A percentile compares a stretch with the other conserved stretches of the same genome.
Evolutionary conservation across 495 filamentous ascomycete genomes (phyloP).

Genomic region (Podospora conica): DNA sequence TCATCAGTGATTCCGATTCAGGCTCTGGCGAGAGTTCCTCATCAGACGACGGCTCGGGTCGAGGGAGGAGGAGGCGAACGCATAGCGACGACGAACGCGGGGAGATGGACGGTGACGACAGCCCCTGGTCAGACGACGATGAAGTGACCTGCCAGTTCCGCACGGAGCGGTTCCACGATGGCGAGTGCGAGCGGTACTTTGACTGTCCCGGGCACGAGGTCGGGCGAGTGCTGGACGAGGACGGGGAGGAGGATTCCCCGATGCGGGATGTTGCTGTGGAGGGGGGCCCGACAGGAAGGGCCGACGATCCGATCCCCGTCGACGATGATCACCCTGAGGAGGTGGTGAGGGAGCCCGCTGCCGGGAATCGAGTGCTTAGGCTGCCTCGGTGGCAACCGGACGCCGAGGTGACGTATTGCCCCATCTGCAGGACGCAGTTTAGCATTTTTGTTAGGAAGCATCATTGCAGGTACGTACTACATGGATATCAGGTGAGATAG

Average conservation of each 20-base stretch:
- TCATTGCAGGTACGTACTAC: slow-evolving; percentile 63
- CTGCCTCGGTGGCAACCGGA: slow-evolving; percentile 85
- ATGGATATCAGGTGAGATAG: not conserved
- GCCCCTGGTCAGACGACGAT: not conserved
- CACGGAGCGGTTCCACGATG: slow-evolving; percentile 28
- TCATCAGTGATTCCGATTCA: not conserved
- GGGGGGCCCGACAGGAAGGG: not conserved
- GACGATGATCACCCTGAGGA: slow-evolving; percentile 2
- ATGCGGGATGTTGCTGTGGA: not conserved
- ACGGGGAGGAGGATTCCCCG: not conserved
- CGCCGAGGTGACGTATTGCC: slow-evolving; percentile 66
- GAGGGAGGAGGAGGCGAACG: not conserved
- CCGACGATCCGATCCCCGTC: slow-evolving; percentile 9
- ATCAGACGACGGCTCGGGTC: not conserved
- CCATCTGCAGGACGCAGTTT: slow-evolving; percentile 72
- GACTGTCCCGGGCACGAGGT: slow-evolving; percentile 39
- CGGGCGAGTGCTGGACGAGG: slow-evolving; percentile 22
- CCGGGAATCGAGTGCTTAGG: slow-evolving; percentile 20
- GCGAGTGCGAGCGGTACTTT: slow-evolving; percentile 40
- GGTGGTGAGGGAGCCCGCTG: not conserved
- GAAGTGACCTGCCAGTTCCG: slow-evolving; percentile 10
- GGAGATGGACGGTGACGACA: not conserved
- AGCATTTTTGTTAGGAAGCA: slow-evolving; percentile 86
- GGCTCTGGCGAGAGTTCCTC: not conserved
- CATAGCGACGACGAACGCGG: not conserved